Evolutionary conservation across 2,329 filamentous ascomycete species (phyloP), one percentile per base, ranked within the genome.

Genomic region (Reticulascus tulasneorum): DNA sequence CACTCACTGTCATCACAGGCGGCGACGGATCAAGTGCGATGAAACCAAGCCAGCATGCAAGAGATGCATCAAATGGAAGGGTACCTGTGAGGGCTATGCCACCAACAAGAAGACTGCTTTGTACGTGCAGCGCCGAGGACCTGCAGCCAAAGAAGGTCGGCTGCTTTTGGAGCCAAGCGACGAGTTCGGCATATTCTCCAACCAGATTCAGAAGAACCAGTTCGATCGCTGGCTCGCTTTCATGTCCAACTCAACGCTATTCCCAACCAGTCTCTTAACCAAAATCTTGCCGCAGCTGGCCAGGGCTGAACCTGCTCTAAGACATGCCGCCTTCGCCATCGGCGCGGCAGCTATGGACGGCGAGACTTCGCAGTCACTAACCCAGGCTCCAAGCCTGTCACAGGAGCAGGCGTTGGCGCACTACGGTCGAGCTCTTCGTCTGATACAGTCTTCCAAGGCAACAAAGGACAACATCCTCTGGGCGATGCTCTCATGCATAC

Each of bases 291-390:
- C 37, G 4, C 44, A 37, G 12, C 23, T 44, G 10, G 38, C 33
- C 2, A 38, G 42, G 32, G 23, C 22, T 4, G 40, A 45, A 15
- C 16, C 32, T 0, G 57, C 55, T 0, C 44, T 66, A 5, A 52
- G 58, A 11, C 58, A 59, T 28, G 63, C 54, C 3, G 62, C 62
- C 34, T 60, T 66, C 53, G 62, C 63, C 3, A 52, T 66, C 7
- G 63, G 63, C 1, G 63, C 63, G 4, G 35, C 35, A 1, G 38
- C 29, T 10, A 18, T 38, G 4, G 20, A 26, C 7, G n/a, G n/a
- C n/a, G n/a, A n/a, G n/a, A n/a, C n/a, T n/a, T n/a, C n/a, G n/a
- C n/a, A n/a, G n/a, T n/a, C n/a, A n/a, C n/a, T n/a, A n/a, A n/a
- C n/a, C n/a, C n/a, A n/a, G n/a, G n/a, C n/a, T n/a, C n/a, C n/a